A percentile compares a stretch with the other conserved stretches of the same genome.
Evolutionary conservation across 768 basidiomycete genomes (phyloP).

Genomic region (Leccinum ochraceum): DNA sequence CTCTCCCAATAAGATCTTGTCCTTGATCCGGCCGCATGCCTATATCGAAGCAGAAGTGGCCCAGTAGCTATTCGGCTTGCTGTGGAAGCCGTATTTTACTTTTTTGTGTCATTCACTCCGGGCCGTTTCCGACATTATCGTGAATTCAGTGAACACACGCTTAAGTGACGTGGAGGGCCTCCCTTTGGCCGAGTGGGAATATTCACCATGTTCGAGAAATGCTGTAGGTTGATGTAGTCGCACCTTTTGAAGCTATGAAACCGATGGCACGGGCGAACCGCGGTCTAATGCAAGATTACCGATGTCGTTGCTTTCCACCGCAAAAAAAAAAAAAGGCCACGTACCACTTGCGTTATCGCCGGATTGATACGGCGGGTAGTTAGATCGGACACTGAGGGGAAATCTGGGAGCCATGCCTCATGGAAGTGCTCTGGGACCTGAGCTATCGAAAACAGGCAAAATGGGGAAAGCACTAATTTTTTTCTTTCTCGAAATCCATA

Average conservation of each 20-base stretch:
- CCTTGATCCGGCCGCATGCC: not conserved
- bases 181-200: not conserved
- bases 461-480: not conserved
- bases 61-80: not conserved
- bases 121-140: not conserved
- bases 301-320: not conserved
- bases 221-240: not conserved
- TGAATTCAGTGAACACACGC: not conserved
- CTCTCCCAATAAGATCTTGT: conserved; percentile 1
- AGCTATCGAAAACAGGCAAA: conserved; percentile 8
- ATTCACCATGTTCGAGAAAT: not conserved
- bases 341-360: not conserved
- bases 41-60: not conserved
- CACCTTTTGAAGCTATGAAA: not conserved
- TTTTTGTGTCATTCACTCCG: conserved; percentile 3
- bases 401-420: conserved; percentile 4
- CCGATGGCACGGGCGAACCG: not conserved
- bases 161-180: not conserved
- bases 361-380: not conserved
- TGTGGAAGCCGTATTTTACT: conserved; percentile 1
- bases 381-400: not conserved
- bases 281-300: not conserved
- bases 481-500: conserved; percentile 11
- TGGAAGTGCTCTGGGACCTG: conserved; percentile 9
- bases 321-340: not conserved